phyloP scores from a whole-genome alignment of 78 protist species.

The Dictyostelium citrinum region DNA sequence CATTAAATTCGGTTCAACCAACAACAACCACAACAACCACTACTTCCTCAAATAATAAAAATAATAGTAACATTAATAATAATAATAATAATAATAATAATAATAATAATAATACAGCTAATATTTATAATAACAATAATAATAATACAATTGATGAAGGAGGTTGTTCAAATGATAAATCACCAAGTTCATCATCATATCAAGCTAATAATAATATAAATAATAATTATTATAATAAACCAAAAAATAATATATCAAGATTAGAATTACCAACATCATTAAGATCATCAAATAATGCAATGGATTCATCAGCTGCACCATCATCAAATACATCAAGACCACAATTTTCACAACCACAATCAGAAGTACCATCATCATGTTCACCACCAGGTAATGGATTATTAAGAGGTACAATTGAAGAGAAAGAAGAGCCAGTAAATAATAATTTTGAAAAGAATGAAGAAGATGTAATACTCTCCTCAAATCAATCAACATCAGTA shows the following conservation, averaged over 20 bases:
- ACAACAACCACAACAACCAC: not conserved
- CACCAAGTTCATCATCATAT: not conserved
- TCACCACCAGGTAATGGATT: not conserved
- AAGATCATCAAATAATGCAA: not conserved
- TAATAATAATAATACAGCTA: not conserved
- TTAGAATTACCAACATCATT: not conserved
- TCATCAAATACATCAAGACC: not conserved
- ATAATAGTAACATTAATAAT: not conserved
- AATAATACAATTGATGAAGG: not conserved
- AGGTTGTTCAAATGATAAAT: not conserved
- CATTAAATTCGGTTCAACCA: not conserved
- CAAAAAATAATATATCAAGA: not conserved
- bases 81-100: not conserved
- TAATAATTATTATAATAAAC: not conserved
- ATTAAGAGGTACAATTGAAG: not conserved
- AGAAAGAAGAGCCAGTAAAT: not conserved
- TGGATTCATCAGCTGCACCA: not conserved
- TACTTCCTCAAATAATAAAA: not conserved
- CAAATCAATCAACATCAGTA: not conserved
- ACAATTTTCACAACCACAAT: not conserved
- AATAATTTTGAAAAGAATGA: not conserved
- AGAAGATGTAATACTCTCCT: not conserved
- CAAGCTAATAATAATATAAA: not conserved
- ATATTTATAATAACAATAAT: not conserved
- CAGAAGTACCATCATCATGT: not conserved